Conservation (phyloP, 2,329 filamentous ascomycete species). For the Elsinoe fawcettii region DNA sequence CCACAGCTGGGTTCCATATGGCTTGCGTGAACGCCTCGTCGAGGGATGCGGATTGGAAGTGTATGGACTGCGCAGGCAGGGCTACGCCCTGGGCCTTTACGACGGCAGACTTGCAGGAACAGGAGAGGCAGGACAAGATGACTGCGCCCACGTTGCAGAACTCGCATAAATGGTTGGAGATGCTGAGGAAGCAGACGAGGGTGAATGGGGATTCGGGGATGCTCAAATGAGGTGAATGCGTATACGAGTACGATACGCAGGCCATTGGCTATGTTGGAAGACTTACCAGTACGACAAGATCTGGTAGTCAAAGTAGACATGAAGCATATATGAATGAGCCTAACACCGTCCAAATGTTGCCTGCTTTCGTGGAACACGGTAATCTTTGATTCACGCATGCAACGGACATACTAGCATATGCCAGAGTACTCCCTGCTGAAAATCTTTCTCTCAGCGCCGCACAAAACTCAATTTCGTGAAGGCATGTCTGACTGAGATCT, state of each 20-base stretch:
- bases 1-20: constrained; percentile 21
- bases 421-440: too few relatives aligned
- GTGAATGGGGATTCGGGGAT: background rate
- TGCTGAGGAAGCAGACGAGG: background rate
- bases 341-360: too few relatives aligned
- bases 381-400: too few relatives aligned
- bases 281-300: too few relatives aligned
- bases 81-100: background rate
- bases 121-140: background rate
- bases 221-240: background rate
- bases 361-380: too few relatives aligned
- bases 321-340: too few relatives aligned
- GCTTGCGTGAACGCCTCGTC: constrained; percentile 21
- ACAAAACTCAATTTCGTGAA: too few relatives aligned
- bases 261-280: too few relatives aligned
- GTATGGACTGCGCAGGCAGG: constrained; percentile 19
- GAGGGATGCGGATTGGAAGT: constrained; percentile 20
- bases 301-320: too few relatives aligned
- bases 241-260: too few relatives aligned
- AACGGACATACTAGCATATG: too few relatives aligned
- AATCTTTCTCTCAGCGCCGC: too few relatives aligned
- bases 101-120: background rate
- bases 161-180: background rate
- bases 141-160: background rate
- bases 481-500: background rate